phyloP scores from a whole-genome alignment of 2,329 filamentous ascomycete species.

The Fonsecaea pugnacius region DNA sequence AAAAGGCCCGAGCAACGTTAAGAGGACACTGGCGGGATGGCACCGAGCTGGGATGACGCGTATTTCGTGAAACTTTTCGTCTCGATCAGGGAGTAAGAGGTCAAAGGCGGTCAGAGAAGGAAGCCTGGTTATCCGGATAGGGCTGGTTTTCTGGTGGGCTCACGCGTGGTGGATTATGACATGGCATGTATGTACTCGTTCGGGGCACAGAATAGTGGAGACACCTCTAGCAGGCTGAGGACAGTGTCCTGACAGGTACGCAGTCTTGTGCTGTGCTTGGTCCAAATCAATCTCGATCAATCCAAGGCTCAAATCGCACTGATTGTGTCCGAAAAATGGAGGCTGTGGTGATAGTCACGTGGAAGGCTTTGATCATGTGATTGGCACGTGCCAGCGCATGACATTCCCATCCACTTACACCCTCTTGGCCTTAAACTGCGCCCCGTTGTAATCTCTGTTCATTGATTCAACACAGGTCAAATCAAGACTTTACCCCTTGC shows the following conservation, averaged over 20 bases:
- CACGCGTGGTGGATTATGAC: not conserved
- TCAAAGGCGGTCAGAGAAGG: not conserved
- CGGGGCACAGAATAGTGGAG: not conserved
- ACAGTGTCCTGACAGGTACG: not conserved
- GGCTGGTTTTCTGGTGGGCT: not conserved
- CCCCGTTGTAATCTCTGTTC: not conserved
- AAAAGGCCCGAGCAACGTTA: constrained; percentile 73
- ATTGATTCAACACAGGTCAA: not conserved
- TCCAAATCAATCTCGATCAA: not conserved
- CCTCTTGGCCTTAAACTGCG: not conserved
- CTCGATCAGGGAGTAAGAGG: not conserved
- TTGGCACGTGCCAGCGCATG: not conserved
- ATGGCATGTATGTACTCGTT: not conserved
- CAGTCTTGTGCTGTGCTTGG: not conserved
- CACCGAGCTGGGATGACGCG: not conserved
- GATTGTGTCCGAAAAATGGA: not conserved
- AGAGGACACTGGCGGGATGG: not conserved
- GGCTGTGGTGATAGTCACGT: not conserved
- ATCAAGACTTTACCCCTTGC: not conserved
- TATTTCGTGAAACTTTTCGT: not conserved
- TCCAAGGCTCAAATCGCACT: not conserved
- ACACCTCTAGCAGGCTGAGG: not conserved
- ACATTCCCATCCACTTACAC: not conserved
- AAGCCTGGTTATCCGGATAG: not conserved
- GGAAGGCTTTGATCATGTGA: constrained; percentile 1